Conservation (phyloP, 2,329 filamentous ascomycete genomes). For the Paecilomyces fulvus region DNA sequence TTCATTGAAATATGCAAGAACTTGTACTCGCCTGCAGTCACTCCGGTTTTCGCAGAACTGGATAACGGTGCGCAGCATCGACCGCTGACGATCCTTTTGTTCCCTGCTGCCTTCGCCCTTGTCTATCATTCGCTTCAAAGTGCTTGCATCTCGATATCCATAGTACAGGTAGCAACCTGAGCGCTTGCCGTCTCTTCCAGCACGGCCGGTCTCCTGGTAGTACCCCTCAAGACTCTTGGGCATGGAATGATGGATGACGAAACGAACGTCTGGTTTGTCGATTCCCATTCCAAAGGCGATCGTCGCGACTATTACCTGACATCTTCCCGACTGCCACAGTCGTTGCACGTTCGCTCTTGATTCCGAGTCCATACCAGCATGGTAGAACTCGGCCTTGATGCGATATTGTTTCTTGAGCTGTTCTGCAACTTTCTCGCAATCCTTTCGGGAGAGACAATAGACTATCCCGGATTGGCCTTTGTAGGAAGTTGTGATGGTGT, state of each 20-base stretch:
- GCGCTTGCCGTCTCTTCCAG: slow-evolving; percentile 77
- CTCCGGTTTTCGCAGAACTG: slow-evolving; percentile 83
- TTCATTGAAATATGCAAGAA: slow-evolving; percentile 93
- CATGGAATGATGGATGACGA: slow-evolving; percentile 86
- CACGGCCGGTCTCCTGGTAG: slow-evolving; percentile 94
- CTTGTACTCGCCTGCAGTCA: slow-evolving; percentile 79
- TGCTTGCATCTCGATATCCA: slow-evolving; percentile 65
- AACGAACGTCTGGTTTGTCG: slow-evolving; percentile 92
- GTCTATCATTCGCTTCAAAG: slow-evolving; percentile 71
- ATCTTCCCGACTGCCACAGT: slow-evolving; percentile 69
- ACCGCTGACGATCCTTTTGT: slow-evolving; percentile 74
- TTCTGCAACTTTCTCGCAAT: slow-evolving; percentile 70
- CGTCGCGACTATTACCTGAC: slow-evolving; percentile 90
- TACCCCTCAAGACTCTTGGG: slow-evolving; percentile 96
- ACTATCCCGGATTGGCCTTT: slow-evolving; percentile 73
- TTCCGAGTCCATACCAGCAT: slow-evolving; percentile 63
- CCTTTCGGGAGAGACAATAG: slow-evolving; percentile 80
- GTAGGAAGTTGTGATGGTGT: slow-evolving; percentile 62
- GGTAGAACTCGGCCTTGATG: slow-evolving; percentile 75
- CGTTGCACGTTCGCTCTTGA: slow-evolving; percentile 66
- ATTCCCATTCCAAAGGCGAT: slow-evolving; percentile 99
- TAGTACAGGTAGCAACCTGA: slow-evolving; percentile 92
- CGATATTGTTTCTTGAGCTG: slow-evolving; percentile 52
- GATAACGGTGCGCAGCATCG: slow-evolving; percentile 78
- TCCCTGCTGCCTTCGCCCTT: slow-evolving; percentile 66